Evolutionary conservation across 352 stramenopile genomes (phyloP), one percentile per base, ranked within the genome.

Genomic region (Ophiocytium majus): DNA sequence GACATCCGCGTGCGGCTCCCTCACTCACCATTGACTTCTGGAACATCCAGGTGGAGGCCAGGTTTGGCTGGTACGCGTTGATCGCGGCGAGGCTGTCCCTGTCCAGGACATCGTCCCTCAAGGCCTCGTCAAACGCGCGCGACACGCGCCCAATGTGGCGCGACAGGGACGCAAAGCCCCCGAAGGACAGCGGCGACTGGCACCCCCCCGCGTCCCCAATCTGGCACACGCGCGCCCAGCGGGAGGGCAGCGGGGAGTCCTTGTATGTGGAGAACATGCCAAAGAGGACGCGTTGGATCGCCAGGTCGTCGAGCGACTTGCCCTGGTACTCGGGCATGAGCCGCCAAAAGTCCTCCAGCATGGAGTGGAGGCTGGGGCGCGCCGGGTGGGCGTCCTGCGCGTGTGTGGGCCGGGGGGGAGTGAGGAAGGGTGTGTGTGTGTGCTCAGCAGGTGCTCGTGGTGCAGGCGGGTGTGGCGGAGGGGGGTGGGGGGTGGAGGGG

Each of bases 11-110:
- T n/a, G n/a, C n/a, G n/a, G n/a, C n/a, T n/a, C 64, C 17, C 31
- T n/a, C n/a, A n/a, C n/a, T n/a, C n/a, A n/a, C n/a, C 92, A 96
- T 95, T 19, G 91, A 90, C 82, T 93, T 93, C 83, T 95, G 92
- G 84, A 94, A 94, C 93, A 96, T 96, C 93, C 93, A 96, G 17
- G 92, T 92, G 0, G 91, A 92, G 79, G 86, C 91, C 10, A 95
- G 86, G 81, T 94, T 94, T 1, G 93, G 93, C 63, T 90, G 89
- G 87, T 96, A 96, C 0, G 91, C 86, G 88, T 96, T 96, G 57
- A 96, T 93, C 57, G 90, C 74, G 33, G 78, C 89, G 10, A 96
- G 86, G 82, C 93, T 91, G 84, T 93, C 85, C 83, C 92, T 93
- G 81, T 91, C 83, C 9, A 95, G 86, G 31, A 90, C 89, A 86